Evolutionary conservation across 257 asterid species (phyloP).

Genomic region (Solanum commersonii): DNA sequence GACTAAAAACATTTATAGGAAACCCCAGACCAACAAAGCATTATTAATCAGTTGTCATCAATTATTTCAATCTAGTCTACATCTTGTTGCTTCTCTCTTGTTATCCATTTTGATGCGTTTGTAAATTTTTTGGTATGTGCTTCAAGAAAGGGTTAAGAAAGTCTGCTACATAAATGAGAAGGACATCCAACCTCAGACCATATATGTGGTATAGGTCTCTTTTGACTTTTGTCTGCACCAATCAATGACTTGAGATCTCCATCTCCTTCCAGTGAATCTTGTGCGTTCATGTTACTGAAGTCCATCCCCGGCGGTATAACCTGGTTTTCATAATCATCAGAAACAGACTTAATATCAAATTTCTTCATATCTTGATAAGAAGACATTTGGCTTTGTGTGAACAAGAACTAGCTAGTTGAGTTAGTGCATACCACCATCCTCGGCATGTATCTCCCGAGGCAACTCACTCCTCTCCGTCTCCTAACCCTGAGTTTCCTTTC

Average conservation of each 20-base stretch:
- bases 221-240: slow-evolving; percentile 30
- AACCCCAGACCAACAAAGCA: not conserved
- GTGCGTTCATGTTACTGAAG: slow-evolving; percentile 37
- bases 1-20: not conserved
- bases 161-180: not conserved
- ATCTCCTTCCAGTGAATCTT: slow-evolving; percentile 27
- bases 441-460: slow-evolving; percentile 64
- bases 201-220: slow-evolving; percentile 43
- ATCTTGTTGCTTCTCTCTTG: not conserved
- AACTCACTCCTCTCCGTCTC: slow-evolving; percentile 50
- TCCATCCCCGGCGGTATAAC: slow-evolving; percentile 75
- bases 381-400: not conserved
- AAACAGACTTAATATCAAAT: not conserved
- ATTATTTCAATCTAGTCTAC: not conserved
- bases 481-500: slow-evolving; percentile 57
- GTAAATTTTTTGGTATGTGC: not conserved
- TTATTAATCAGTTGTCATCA: not conserved
- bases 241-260: slow-evolving; percentile 52
- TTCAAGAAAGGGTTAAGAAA: not conserved
- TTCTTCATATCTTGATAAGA: not conserved
- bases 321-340: slow-evolving; percentile 16
- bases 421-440: slow-evolving; percentile 47
- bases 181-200: slow-evolving; percentile 55
- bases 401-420: not conserved
- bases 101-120: not conserved